Conservation (phyloP, 768 basidiomycete species). For the Rhodosporidiobolus odoratus region DNA sequence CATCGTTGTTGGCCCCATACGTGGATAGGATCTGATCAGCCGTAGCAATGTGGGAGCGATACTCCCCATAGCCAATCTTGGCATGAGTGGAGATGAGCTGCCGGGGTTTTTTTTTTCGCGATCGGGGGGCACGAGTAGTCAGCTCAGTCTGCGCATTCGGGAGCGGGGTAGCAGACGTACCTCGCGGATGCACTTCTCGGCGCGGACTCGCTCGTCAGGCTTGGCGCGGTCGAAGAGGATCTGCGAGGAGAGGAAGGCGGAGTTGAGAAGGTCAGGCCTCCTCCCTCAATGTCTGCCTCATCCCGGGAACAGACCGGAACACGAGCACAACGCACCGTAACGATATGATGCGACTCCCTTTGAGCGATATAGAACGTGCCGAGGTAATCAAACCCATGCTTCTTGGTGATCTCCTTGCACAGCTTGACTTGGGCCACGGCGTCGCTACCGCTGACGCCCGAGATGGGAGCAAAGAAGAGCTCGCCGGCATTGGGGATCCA, state of each 20-base stretch:
- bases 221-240: constrained; percentile 23
- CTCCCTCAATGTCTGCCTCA: too few relatives aligned
- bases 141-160: background rate
- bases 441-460: background rate
- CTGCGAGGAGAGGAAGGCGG: background rate
- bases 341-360: constrained; percentile 21
- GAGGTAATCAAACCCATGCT: constrained; percentile 34
- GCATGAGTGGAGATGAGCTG: background rate
- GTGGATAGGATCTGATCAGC: constrained; percentile 13
- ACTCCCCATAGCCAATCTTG: constrained; percentile 12
- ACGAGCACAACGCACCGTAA: background rate
- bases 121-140: background rate
- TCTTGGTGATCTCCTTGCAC: constrained; percentile 12
- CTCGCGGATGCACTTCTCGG: constrained; percentile 22
- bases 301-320: background rate
- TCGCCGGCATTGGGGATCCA: constrained; percentile 4
- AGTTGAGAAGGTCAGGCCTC: background rate
- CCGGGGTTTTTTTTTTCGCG: too few relatives aligned
- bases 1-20: constrained; percentile 20
- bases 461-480: constrained; percentile 38
- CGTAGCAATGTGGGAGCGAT: constrained; percentile 32
- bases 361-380: constrained; percentile 25
- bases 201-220: constrained; percentile 14
- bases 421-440: constrained; percentile 21
- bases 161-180: background rate